phyloP scores from a whole-genome alignment of 345 rosid species.

The Cardamine chenopodiifolia region DNA sequence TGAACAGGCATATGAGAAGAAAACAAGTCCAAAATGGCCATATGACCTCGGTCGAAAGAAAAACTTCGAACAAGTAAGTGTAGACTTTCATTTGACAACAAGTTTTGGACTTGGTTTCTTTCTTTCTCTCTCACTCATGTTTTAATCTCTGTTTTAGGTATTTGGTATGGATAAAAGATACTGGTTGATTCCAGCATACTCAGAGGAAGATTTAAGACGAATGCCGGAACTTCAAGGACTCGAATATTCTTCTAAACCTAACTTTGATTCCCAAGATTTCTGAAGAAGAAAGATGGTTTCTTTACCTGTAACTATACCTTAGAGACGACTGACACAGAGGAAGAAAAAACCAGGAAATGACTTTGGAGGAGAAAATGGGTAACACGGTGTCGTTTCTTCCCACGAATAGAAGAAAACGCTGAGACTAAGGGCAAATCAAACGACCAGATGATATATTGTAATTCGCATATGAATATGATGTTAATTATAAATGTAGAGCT shows the following conservation, averaged over 20 bases:
- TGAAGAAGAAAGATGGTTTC: conserved; percentile 26
- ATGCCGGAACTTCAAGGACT: conserved; percentile 95
- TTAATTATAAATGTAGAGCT: conserved; percentile 21
- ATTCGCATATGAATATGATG: conserved; percentile 4
- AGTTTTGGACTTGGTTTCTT: neutral
- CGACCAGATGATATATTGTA: conserved; percentile 4
- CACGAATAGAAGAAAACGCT: conserved; percentile 7
- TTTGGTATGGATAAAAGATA: conserved; percentile 79
- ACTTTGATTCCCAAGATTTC: conserved; percentile 72
- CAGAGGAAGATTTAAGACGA: conserved; percentile 80
- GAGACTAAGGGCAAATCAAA: neutral
- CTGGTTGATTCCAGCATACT: conserved; percentile 84
- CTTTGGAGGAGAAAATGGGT: neutral
- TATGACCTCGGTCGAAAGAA: conserved; percentile 87
- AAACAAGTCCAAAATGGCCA: conserved; percentile 83
- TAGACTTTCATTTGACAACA: neutral
- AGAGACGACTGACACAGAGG: conserved; percentile 21
- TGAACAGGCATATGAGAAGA: conserved; percentile 95
- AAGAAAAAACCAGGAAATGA: neutral
- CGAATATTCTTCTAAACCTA: conserved; percentile 85
- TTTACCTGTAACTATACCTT: conserved; percentile 42
- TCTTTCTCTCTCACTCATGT: neutral
- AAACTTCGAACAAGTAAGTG: conserved; percentile 87
- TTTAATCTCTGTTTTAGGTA: conserved; percentile 50
- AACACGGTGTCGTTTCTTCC: neutral